phyloP scores from a whole-genome alignment of 805 yeast species.

The Lipomyces japonicus region DNA sequence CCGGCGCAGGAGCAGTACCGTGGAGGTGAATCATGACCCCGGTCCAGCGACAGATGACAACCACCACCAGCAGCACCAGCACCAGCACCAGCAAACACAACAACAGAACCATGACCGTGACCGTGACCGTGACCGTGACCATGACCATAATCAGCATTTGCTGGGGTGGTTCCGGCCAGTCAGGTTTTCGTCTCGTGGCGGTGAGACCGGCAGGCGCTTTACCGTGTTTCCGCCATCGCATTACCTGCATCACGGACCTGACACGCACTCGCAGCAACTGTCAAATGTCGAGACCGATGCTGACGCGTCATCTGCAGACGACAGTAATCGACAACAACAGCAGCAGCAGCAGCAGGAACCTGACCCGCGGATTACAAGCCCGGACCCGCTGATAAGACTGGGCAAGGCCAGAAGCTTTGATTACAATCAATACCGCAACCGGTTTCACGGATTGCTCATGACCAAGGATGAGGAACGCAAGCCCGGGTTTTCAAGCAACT shows the following conservation, averaged over 20 bases:
- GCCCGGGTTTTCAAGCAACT: slow-evolving; percentile 22
- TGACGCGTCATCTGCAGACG: too few species aligned
- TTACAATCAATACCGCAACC: slow-evolving; percentile 23
- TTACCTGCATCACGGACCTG: too few species aligned
- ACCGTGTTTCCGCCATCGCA: too few species aligned
- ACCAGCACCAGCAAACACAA: background rate
- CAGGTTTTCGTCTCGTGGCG: too few species aligned
- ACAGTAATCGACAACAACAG: too few species aligned
- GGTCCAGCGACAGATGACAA: background rate
- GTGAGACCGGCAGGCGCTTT: too few species aligned
- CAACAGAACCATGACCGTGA: background rate
- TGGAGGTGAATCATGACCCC: background rate
- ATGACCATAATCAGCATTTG: too few species aligned
- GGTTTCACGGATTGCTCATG: slow-evolving; percentile 24
- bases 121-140: background rate
- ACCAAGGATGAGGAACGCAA: slow-evolving; percentile 22
- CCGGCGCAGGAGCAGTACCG: background rate
- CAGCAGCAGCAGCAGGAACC: background rate
- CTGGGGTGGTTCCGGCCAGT: too few species aligned
- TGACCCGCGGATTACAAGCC: too few species aligned
- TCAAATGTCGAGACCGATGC: too few species aligned
- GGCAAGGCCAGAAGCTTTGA: slow-evolving; percentile 15
- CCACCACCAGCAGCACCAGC: background rate
- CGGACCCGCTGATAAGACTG: background rate
- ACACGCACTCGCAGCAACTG: too few species aligned